Conservation (phyloP, 2,329 filamentous ascomycete species). For the Lasiodiplodia sp. region DNA sequence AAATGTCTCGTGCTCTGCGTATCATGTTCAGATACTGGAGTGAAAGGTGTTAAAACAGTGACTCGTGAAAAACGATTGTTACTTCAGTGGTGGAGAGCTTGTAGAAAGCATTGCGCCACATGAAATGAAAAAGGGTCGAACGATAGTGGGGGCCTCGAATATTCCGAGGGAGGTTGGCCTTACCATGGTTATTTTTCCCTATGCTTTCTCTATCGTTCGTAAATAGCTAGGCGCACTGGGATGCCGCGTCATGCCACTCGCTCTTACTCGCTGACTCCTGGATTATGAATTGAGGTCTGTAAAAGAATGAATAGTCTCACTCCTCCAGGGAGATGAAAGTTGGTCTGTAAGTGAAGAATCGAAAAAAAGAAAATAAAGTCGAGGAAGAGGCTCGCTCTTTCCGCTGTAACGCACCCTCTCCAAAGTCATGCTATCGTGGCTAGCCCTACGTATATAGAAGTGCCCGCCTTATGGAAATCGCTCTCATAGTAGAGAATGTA, state of each 20-base stretch:
- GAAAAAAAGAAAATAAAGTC: not conserved
- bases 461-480: conserved; percentile 7
- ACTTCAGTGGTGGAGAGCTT: not conserved
- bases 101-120: not conserved
- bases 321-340: conserved; percentile 20
- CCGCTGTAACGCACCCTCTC: not conserved
- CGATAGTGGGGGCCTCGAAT: not conserved
- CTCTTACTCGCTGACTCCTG: not conserved
- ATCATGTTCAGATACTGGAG: conserved; percentile 7
- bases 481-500: not conserved
- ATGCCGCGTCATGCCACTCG: conserved; percentile 6
- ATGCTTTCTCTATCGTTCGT: conserved; percentile 1
- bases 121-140: not conserved
- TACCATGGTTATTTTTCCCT: not conserved
- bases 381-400: not conserved
- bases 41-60: not conserved
- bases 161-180: conserved; percentile 3
- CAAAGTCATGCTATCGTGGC: not conserved
- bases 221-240: not conserved
- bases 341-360: not conserved
- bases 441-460: conserved; percentile 27
- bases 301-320: conserved; percentile 12
- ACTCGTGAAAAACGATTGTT: not conserved
- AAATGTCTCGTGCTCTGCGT: conserved; percentile 11
- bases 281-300: not conserved